Conservation (phyloP, 1,284 basidiomycete genomes). For the Tylopilus sp. region DNA sequence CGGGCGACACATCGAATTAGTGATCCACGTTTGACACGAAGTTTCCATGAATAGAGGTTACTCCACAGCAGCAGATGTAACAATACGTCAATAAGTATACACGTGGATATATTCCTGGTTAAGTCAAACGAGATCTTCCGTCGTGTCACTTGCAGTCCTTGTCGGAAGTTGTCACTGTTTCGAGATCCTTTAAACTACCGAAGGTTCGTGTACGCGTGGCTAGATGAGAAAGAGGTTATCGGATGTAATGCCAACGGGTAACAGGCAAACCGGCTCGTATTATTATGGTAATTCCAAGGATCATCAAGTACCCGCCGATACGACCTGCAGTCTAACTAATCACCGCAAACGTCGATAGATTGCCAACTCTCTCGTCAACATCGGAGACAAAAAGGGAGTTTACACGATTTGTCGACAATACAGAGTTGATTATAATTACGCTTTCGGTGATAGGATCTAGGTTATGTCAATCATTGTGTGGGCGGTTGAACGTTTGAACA, state of each 20-base stretch:
- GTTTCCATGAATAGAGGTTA: too few species aligned
- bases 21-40: too few species aligned
- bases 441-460: slow-evolving; percentile 16
- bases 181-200: not conserved
- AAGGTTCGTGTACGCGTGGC: slow-evolving; percentile 15
- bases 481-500: slow-evolving; percentile 19
- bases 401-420: slow-evolving; percentile 12
- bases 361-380: not conserved
- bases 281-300: slow-evolving; percentile 18
- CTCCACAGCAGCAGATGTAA: too few species aligned
- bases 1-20: too few species aligned
- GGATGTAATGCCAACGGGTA: not conserved
- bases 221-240: not conserved
- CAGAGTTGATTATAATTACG: slow-evolving; percentile 19
- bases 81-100: too few species aligned
- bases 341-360: not conserved
- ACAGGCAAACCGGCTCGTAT: slow-evolving; percentile 5
- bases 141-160: not conserved
- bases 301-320: slow-evolving; percentile 17
- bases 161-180: not conserved
- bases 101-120: too few species aligned
- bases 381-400: not conserved
- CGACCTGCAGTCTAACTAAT: slow-evolving; percentile 15
- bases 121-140: not conserved
- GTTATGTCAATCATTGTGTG: too few species aligned